Evolutionary conservation across 116 monocot species (phyloP).

Genomic region (Trichopus zeylanicus): DNA sequence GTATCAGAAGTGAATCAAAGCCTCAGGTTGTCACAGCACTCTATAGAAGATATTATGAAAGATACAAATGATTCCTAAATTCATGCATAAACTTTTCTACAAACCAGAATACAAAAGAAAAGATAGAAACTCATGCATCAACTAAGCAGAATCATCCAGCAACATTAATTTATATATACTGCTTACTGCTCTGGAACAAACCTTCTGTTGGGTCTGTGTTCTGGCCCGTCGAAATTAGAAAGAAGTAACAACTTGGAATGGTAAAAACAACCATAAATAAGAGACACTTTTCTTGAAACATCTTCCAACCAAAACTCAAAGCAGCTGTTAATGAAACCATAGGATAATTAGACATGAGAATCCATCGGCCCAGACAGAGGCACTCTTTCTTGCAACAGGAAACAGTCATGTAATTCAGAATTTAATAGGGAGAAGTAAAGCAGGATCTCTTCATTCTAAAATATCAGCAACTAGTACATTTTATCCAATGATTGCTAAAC

Average conservation of each 20-base stretch:
- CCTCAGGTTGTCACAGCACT: too few species aligned
- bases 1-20: too few species aligned
- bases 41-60: too few species aligned
- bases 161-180: too few species aligned
- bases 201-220: constrained; percentile 58
- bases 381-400: not conserved
- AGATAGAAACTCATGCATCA: not conserved
- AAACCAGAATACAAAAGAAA: too few species aligned
- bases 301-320: constrained; percentile 3
- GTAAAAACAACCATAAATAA: constrained; percentile 1
- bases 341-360: not conserved
- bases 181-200: constrained; percentile 9
- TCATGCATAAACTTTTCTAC: too few species aligned
- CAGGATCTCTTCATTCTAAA: not conserved
- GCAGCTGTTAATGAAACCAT: not conserved
- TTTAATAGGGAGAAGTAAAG: not conserved
- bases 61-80: too few species aligned
- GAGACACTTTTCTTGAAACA: not conserved
- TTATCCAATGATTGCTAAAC: not conserved
- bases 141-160: not conserved
- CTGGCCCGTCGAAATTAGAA: constrained; percentile 19
- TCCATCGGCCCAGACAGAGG: not conserved
- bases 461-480: not conserved
- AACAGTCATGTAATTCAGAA: not conserved
- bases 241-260: constrained; percentile 12